Evolutionary conservation across 805 yeast species (phyloP).

Genomic region (Wickerhamiella nectarea): DNA sequence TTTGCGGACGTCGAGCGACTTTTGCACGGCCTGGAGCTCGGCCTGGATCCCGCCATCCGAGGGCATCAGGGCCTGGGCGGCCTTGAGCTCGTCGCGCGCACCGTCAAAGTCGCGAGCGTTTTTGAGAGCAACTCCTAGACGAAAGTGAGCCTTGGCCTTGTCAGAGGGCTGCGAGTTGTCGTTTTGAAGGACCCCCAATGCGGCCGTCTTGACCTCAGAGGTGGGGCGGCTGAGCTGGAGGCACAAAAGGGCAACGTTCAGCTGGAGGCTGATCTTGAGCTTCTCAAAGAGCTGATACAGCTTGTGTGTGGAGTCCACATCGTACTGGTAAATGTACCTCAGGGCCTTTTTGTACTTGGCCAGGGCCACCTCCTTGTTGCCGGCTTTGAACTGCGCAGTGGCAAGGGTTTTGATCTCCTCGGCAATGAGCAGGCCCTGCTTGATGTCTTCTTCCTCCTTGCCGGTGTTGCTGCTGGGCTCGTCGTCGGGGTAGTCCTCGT

Average conservation of each 20-base stretch:
- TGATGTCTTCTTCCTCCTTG: constrained; percentile 35
- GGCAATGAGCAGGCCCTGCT: constrained; percentile 47
- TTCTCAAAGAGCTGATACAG: constrained; percentile 33
- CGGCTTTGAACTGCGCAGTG: constrained; percentile 56
- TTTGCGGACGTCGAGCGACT: constrained; percentile 36
- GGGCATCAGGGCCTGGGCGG: constrained; percentile 53
- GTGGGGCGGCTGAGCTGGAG: constrained; percentile 43
- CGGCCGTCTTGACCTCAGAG: constrained; percentile 40
- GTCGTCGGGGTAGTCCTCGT: constrained; percentile 62
- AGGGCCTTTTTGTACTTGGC: constrained; percentile 63
- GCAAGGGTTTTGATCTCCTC: constrained; percentile 61
- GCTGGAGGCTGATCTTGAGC: constrained; percentile 47
- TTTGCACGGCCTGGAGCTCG: constrained; percentile 49
- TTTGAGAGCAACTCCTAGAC: constrained; percentile 68
- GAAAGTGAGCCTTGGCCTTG: constrained; percentile 71
- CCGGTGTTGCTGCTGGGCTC: constrained; percentile 47
- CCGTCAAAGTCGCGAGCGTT: constrained; percentile 52
- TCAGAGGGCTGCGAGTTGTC: constrained; percentile 46
- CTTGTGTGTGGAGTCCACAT: constrained; percentile 42
- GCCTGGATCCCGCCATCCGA: constrained; percentile 56
- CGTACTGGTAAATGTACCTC: constrained; percentile 53
- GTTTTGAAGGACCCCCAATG: constrained; percentile 53
- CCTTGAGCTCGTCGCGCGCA: constrained; percentile 51
- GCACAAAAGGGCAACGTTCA: constrained; percentile 65
- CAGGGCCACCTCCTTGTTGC: constrained; percentile 42